Evolutionary conservation across 2,329 filamentous ascomycete species (phyloP).

Genomic region (Teratosphaeria epicoccoides): DNA sequence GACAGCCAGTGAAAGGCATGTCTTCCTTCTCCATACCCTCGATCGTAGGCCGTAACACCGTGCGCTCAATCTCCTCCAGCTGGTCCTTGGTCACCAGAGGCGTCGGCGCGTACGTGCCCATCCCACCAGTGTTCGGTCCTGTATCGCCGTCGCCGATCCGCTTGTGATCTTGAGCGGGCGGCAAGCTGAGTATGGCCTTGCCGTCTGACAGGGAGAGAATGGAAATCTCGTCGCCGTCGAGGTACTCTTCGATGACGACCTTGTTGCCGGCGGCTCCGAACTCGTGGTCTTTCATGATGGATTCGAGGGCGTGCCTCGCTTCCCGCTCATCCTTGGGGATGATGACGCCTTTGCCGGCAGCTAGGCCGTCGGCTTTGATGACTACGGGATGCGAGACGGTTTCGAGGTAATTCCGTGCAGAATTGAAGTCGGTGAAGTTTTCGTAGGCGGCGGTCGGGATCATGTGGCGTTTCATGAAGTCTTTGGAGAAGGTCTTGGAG

Average conservation of each 20-base stretch:
- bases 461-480: conserved; percentile 85
- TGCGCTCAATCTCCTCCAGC: conserved; percentile 66
- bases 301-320: conserved; percentile 67
- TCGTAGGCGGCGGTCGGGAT: conserved; percentile 87
- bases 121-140: conserved; percentile 90
- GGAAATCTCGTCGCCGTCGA: conserved; percentile 84
- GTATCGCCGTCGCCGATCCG: conserved; percentile 80
- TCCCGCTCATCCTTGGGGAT: conserved; percentile 74
- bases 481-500: conserved; percentile 93
- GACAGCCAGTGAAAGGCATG: conserved; percentile 59
- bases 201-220: conserved; percentile 89
- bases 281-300: conserved; percentile 81
- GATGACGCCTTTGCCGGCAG: conserved; percentile 91
- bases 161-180: conserved; percentile 94
- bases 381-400: conserved; percentile 63
- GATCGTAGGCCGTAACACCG: conserved; percentile 81
- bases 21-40: conserved; percentile 73
- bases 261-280: conserved; percentile 81
- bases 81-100: conserved; percentile 44
- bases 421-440: conserved; percentile 52
- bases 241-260: conserved; percentile 90
- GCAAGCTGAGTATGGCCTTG: conserved; percentile 68
- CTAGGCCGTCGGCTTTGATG: conserved; percentile 87
- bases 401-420: conserved; percentile 55
- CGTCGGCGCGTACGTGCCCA: conserved; percentile 90